A percentile compares a stretch with the other conserved stretches of the same genome.
Evolutionary conservation across 2,329 filamentous ascomycete genomes (phyloP).

Genomic region (Westerdykella aurantiaca): DNA sequence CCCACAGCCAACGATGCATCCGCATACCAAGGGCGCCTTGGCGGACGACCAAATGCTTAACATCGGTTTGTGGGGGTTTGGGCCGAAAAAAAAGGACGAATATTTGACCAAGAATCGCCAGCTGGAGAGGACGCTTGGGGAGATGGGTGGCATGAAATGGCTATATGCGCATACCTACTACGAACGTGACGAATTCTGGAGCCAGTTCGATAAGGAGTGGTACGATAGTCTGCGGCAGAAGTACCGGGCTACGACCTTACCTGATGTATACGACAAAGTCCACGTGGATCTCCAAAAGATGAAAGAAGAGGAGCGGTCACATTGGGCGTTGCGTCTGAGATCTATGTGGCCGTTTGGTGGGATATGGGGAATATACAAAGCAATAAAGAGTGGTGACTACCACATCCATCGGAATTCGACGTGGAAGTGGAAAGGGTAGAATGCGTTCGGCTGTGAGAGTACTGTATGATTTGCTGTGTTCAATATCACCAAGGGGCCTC

Average conservation of each 20-base stretch:
- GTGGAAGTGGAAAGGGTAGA: conserved; percentile 23
- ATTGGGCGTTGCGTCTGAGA: conserved; percentile 20
- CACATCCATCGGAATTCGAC: conserved; percentile 27
- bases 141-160: conserved; percentile 62
- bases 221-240: conserved; percentile 55
- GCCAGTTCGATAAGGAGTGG: conserved; percentile 53
- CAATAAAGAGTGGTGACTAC: conserved; percentile 37
- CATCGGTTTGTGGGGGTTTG: conserved; percentile 71
- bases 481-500: no score
- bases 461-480: not conserved
- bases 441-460: no score
- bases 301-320: conserved; percentile 18
- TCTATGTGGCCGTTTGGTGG: conserved; percentile 36
- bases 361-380: conserved; percentile 35
- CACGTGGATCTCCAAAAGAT: conserved; percentile 40
- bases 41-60: conserved; percentile 45
- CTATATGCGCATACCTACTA: conserved; percentile 67
- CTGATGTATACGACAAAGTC: conserved; percentile 64
- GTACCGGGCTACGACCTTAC: conserved; percentile 56
- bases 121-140: conserved; percentile 55
- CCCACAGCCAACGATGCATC: conserved; percentile 30
- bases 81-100: conserved; percentile 38
- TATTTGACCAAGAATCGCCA: conserved; percentile 54
- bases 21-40: conserved; percentile 25
- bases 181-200: conserved; percentile 63